Base-by-base conservation (phyloP, 2,329 filamentous ascomycete genomes). In the Cylindrodendrum hubeiense region DNA sequence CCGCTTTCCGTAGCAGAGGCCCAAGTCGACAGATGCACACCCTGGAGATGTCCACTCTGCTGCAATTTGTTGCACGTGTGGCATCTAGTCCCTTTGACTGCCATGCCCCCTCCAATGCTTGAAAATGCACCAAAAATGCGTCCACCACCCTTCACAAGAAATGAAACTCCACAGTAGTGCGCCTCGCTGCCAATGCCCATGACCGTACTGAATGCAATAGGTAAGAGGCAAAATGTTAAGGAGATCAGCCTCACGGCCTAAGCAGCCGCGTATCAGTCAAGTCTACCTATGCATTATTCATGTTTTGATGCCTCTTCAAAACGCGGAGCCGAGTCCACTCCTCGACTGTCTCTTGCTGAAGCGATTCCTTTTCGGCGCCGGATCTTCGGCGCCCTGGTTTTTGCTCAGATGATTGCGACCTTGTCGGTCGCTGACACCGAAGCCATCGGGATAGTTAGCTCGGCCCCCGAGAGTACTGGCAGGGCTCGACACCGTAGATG, bases 291-390 rank as follows among this genome's bases (percentile, higher is more conserved):
- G 33, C 50, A 60, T 53, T 61, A 58, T 62, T 54, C 28, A 39
- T 46, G 33, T 59, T 56, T 15, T 33, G 37, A 34, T 49, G 39
- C 41, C 49, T 63, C 49, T 51, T 81, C 76, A 97, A 77, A 98
- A 97, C 54, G 93, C 92, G 52, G 95, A 92, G 28, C 94, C 94
- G 52, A 97, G 87, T n/a, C 95, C 95, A 78, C 94, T 97, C 82
- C 97, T 97, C 17, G 93, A 97, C 81, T 97, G 94, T 71, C 95
- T 87, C 81, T 96, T 96, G 82, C 94, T 97, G 80, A 98, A 98
- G 52, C 90, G 85, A 71, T 91, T 89, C 52, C 86, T 83, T 77
- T 88, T 90, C 13, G 83, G 76, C 19, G 80, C 74, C 41, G 83
- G 77, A 58, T 89, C 86, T 30, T 89, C 88, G 24, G 85, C 71